Percentiles rank a stretch among this genome's conserved stretches.
Evolutionary conservation across 75 land plant species (phyloP).

Genomic region (Selaginella moellendorffii): DNA sequence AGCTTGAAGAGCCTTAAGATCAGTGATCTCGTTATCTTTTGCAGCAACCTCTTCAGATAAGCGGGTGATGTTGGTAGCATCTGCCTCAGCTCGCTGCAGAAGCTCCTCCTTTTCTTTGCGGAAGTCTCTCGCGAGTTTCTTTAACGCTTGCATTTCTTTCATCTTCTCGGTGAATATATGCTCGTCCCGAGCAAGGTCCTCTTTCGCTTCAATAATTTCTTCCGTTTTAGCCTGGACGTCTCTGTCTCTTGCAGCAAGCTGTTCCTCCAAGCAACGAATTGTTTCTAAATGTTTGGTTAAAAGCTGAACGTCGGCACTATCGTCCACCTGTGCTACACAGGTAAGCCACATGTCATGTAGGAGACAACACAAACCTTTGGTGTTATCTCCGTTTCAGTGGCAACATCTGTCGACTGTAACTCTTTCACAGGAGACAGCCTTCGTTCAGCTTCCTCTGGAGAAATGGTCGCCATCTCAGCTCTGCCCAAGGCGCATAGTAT

Average conservation of each 20-base stretch:
- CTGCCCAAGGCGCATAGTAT: constrained; percentile 14
- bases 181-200: constrained; percentile 30
- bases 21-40: constrained; percentile 22
- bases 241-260: constrained; percentile 15
- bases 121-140: constrained; percentile 20
- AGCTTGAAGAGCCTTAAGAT: constrained; percentile 6
- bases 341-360: no score
- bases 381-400: no score
- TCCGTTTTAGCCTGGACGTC: constrained; percentile 19
- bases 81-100: constrained; percentile 18
- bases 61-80: constrained; percentile 20
- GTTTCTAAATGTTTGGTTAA: constrained; percentile 20
- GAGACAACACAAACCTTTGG: no score
- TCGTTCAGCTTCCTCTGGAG: no score
- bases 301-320: background rate
- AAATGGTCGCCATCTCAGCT: constrained; percentile 1
- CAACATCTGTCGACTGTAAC: no score
- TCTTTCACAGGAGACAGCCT: no score
- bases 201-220: constrained; percentile 18
- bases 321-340: no score
- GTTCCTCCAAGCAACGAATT: constrained; percentile 21
- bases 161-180: constrained; percentile 27
- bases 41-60: constrained; percentile 23
- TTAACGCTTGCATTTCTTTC: constrained; percentile 26
- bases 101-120: constrained; percentile 18